Evolutionary conservation across 1,284 basidiomycete species (phyloP).

Genomic region (Melampsora americana): DNA sequence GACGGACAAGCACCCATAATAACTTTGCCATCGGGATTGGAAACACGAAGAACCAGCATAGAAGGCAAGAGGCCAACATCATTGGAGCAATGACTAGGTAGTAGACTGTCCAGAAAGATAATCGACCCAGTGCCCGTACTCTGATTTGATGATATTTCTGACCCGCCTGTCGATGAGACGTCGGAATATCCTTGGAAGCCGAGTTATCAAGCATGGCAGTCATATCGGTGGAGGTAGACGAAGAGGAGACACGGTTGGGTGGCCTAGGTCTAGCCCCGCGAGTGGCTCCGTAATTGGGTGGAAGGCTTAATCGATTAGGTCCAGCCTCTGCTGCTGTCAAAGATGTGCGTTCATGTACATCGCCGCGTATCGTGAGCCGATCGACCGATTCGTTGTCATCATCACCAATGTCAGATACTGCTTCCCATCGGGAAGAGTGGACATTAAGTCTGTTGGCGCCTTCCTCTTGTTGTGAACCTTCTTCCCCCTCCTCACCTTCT

Average conservation of each 20-base stretch:
- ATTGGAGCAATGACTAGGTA: conserved; percentile 76
- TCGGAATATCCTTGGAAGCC: conserved; percentile 46
- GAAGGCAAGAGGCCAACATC: conserved; percentile 76
- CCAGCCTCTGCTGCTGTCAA: background rate
- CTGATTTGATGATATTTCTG: conserved; percentile 45
- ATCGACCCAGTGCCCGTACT: conserved; percentile 57
- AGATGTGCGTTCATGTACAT: conserved; percentile 9
- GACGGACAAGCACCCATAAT: conserved; percentile 84
- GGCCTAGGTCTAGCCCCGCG: conserved; percentile 29
- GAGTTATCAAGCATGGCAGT: conserved; percentile 47
- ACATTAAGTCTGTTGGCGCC: conserved; percentile 46
- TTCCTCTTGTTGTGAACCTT: conserved; percentile 46
- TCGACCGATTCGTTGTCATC: conserved; percentile 56
- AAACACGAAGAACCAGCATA: conserved; percentile 90
- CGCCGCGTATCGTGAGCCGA: conserved; percentile 53
- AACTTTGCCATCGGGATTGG: conserved; percentile 98
- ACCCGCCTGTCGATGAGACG: conserved; percentile 47
- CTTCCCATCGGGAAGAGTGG: conserved; percentile 46
- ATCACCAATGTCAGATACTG: conserved; percentile 49
- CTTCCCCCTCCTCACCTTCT: conserved; percentile 34
- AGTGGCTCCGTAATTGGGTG: conserved; percentile 26
- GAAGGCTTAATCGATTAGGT: background rate
- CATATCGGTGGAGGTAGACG: conserved; percentile 32
- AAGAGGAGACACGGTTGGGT: conserved; percentile 49
- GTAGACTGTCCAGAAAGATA: conserved; percentile 76